phyloP scores from a whole-genome alignment of 164 flowering plant genomes.

The Stephania cephalantha region DNA sequence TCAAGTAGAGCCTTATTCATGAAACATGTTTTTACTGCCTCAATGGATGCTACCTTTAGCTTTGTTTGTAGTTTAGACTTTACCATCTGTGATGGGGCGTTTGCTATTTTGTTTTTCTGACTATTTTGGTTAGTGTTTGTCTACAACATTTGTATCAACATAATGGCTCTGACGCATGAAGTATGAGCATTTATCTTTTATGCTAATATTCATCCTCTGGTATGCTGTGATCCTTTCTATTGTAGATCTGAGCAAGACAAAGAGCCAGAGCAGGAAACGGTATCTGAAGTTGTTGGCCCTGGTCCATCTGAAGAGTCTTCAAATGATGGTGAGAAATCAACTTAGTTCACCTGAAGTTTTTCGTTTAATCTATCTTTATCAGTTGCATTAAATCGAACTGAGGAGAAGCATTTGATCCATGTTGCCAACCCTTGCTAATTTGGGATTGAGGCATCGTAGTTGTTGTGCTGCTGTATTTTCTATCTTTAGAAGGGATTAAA shows the following conservation, averaged over 20 bases:
- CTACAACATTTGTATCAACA: neutral
- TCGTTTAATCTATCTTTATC: too few relatives aligned
- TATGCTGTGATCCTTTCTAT: slow-evolving; percentile 2
- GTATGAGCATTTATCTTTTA: neutral
- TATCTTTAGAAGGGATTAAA: neutral
- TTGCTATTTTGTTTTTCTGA: neutral
- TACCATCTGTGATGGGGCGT: neutral
- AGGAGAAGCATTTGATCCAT: too few relatives aligned
- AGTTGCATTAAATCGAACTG: too few relatives aligned
- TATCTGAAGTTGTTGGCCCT: slow-evolving; percentile 54
- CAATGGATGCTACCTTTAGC: neutral
- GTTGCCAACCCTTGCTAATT: too few relatives aligned
- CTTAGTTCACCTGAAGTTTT: neutral
- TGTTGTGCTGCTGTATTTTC: too few relatives aligned
- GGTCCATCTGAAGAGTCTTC: slow-evolving; percentile 66
- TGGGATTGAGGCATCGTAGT: too few relatives aligned
- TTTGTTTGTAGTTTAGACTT: neutral
- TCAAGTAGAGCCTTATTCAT: neutral
- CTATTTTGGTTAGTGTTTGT: neutral
- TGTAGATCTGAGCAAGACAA: slow-evolving; percentile 96
- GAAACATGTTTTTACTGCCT: neutral
- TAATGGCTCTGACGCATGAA: neutral
- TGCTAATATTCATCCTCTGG: neutral
- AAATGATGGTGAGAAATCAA: slow-evolving; percentile 48
- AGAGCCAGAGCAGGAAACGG: slow-evolving; percentile 82